Conservation (phyloP, 2,329 filamentous ascomycete species). For the Microthyrium microscopicum region DNA sequence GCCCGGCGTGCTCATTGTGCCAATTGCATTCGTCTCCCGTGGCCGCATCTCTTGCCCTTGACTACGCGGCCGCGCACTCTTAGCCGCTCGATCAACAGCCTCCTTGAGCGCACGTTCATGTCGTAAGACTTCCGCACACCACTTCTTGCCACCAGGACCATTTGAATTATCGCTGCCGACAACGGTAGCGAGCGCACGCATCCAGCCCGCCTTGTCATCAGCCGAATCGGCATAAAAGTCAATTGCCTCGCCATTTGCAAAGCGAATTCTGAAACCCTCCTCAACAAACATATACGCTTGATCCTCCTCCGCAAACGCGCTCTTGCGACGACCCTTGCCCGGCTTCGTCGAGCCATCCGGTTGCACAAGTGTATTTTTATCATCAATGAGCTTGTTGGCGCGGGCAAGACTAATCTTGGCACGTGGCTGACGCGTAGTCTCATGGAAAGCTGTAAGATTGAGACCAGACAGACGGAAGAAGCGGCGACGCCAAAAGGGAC, state of each 20-base stretch:
- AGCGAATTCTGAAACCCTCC: slow-evolving; percentile 95
- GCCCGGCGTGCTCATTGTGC: slow-evolving; percentile 1
- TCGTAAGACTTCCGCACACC: slow-evolving; percentile 6
- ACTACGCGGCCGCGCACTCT: background rate
- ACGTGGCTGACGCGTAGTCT: slow-evolving; percentile 84
- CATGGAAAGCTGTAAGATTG: slow-evolving; percentile 89
- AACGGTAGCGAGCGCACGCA: slow-evolving; percentile 49
- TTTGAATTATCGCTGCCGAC: slow-evolving; percentile 3
- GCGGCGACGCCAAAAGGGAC: slow-evolving; percentile 91
- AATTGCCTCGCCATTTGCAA: slow-evolving; percentile 95
- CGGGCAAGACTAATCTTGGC: slow-evolving; percentile 95
- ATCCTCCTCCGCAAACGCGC: slow-evolving; percentile 93
- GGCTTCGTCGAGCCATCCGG: slow-evolving; percentile 53
- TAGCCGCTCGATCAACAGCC: background rate
- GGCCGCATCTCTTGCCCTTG: slow-evolving; percentile 3
- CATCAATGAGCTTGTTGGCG: slow-evolving; percentile 83
- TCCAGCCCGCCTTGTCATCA: slow-evolving; percentile 84
- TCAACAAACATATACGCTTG: slow-evolving; percentile 99
- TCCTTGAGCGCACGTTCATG: background rate
- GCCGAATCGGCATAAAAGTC: slow-evolving; percentile 93
- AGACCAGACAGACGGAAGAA: slow-evolving; percentile 90
- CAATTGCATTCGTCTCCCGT: background rate
- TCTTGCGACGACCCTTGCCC: slow-evolving; percentile 63
- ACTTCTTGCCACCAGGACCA: slow-evolving; percentile 2
- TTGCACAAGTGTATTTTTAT: slow-evolving; percentile 67